Evolutionary conservation across 306 rosid species (phyloP).

Genomic region (Rosa rugosa): DNA sequence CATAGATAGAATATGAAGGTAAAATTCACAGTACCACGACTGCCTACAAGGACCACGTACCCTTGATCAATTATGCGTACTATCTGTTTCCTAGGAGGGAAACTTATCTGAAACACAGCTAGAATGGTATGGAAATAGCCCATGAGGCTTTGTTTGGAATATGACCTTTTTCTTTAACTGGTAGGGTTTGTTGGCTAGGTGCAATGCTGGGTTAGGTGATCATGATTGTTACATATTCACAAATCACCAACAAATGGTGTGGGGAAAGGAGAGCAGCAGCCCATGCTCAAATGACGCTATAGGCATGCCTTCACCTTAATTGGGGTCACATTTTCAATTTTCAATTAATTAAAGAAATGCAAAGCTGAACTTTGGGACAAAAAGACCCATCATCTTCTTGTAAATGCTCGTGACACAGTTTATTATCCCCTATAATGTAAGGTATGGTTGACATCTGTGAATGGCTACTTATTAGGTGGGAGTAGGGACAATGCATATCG

Average conservation of each 20-base stretch:
- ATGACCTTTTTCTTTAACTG: background rate
- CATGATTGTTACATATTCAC: constrained; percentile 10
- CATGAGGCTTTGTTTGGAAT: constrained; percentile 49
- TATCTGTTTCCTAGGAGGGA: constrained; percentile 71
- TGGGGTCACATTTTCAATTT: constrained; percentile 26
- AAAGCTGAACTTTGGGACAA: constrained; percentile 21
- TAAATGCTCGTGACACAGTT: constrained; percentile 17
- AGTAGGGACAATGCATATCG: background rate
- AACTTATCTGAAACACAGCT: constrained; percentile 61
- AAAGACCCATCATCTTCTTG: constrained; percentile 38
- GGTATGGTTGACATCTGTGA: constrained; percentile 21
- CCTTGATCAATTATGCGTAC: background rate
- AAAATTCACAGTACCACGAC: background rate
- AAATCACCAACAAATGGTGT: constrained; percentile 33
- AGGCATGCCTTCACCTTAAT: background rate
- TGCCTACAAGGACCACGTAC: too few relatives aligned
- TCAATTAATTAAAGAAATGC: constrained; percentile 2
- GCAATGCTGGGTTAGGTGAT: constrained; percentile 35
- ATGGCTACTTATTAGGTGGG: constrained; percentile 3
- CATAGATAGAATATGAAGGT: too few relatives aligned
- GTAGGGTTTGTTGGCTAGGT: constrained; percentile 36
- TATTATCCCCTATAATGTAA: background rate
- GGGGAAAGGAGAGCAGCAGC: constrained; percentile 50
- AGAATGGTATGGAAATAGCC: constrained; percentile 44
- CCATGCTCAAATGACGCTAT: constrained; percentile 64